Conservation (phyloP, 2,329 filamentous ascomycete species). For the Leptographium procerum region DNA sequence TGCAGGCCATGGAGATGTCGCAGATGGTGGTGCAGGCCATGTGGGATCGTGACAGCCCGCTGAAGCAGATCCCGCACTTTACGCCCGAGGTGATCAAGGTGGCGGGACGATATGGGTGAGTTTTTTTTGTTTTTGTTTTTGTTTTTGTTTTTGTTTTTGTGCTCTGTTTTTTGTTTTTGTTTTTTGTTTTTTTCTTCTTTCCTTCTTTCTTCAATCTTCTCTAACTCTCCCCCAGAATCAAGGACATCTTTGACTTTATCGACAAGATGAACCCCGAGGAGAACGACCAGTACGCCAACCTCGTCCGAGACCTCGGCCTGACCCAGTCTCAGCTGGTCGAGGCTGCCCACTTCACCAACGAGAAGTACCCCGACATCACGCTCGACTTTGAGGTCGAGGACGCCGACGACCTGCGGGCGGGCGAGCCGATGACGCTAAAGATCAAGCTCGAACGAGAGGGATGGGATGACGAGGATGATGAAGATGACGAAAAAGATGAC, state of each 20-base stretch:
- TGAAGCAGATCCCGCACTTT: constrained; percentile 98
- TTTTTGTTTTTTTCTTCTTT: neutral
- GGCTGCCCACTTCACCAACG: constrained; percentile 90
- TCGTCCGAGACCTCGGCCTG: constrained; percentile 69
- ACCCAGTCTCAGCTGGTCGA: constrained; percentile 73
- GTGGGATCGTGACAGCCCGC: constrained; percentile 95
- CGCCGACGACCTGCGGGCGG: constrained; percentile 65
- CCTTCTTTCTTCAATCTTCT: neutral
- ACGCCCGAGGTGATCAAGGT: constrained; percentile 70
- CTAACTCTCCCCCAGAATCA: constrained; percentile 49
- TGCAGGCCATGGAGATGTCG: constrained; percentile 98
- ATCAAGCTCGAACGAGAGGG: constrained; percentile 76
- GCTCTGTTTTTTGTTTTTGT: constrained; percentile 12
- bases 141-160: neutral
- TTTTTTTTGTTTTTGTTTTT: constrained; percentile 12
- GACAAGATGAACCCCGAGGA: constrained; percentile 96
- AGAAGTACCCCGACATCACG: constrained; percentile 90
- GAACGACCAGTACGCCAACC: constrained; percentile 65
- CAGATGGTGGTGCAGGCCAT: constrained; percentile 99
- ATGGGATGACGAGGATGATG: constrained; percentile 19
- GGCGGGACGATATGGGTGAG: constrained; percentile 66
- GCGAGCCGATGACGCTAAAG: constrained; percentile 69
- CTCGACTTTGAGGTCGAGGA: constrained; percentile 82
- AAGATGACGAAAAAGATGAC: constrained; percentile 52
- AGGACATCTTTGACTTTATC: constrained; percentile 96